Base-by-base conservation (phyloP, 371 early-diverging fungal species). In the Batrachochytrium dendrobatidis region DNA sequence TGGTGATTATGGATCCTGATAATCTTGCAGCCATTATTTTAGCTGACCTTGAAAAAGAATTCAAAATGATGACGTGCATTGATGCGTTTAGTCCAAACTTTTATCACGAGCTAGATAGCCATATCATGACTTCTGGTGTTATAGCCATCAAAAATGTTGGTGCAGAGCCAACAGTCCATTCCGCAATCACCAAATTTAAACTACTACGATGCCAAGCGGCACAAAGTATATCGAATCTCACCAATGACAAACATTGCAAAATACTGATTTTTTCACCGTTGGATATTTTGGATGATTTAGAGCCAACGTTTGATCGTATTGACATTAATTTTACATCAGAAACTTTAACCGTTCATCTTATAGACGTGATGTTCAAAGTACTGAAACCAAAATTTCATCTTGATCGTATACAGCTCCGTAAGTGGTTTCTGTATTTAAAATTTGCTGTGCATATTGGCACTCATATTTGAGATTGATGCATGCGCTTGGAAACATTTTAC, bases 1-100 rank as follows among this genome's bases (percentile, higher is more conserved):
- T 45, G 6, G 26, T 33, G 53, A 4, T 57, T 43, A 5, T 53
- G n/a, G 57, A 57, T 33, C 30, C 57, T n/a, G 32, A 17, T 30
- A 49, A 33, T 17, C 18, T 57, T 1, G 46, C 22, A 44, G 18
- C 44, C 24, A 5, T 5, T 20, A 3, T 45, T 45, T 12, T 45
- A 26, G 12, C 20, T 26, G 46, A 45, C 24, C 3, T 45, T 26
- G 5, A 5, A 3, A 26, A 45, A 12, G n/a, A n/a, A 3, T 3
- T 45, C 6, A 5, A 5, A 5, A 5, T 3, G 24, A 26, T 12
- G 3, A 45, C 46, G 3, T 20, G 20, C 12, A 45, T 45, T 26
- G 46, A 45, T 26, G 46, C 46, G 20, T 26, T 3, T 26, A 26
- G 3, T 12, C 7, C 20, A 12, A 12, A 45, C 6, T 12, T 45